Evolutionary conservation across 139 green algal species (phyloP).

Genomic region (Coelastrella sp.): DNA sequence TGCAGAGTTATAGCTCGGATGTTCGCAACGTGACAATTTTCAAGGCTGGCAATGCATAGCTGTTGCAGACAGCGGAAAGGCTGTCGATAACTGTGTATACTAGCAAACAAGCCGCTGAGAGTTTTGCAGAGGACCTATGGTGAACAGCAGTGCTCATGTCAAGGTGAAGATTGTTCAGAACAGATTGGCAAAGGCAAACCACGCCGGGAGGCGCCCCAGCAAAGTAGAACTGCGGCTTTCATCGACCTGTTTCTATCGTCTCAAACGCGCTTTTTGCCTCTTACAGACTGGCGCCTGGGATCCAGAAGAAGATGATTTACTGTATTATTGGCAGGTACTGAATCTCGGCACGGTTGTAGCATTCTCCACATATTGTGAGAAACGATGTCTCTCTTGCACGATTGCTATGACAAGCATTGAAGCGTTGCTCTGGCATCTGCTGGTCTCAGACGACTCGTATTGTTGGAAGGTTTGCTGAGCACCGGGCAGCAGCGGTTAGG

Average conservation of each 20-base stretch:
- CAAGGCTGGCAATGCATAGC: background rate
- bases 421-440: background rate
- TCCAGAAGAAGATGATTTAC: slow-evolving; percentile 69
- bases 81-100: slow-evolving; percentile 1
- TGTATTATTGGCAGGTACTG: slow-evolving; percentile 73
- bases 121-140: background rate
- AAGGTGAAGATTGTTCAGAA: background rate
- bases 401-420: background rate
- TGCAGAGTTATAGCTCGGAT: background rate
- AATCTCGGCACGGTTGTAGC: background rate
- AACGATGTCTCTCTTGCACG: background rate
- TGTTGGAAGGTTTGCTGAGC: too few species aligned
- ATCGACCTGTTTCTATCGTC: background rate
- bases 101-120: background rate
- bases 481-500: too few species aligned
- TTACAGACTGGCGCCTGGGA: slow-evolving; percentile 69
- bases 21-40: background rate
- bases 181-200: too few species aligned
- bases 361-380: background rate
- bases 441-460: background rate
- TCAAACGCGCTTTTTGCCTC: background rate
- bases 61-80: background rate
- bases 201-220: background rate
- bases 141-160: background rate
- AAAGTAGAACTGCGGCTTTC: background rate